Percentiles rank a stretch among this genome's conserved stretches.
These are phyloP conservation scores for Cyberlindnera subsufficiens DNA, from an alignment of 805 yeast genomes.

Conservation along the genomic window DNA sequence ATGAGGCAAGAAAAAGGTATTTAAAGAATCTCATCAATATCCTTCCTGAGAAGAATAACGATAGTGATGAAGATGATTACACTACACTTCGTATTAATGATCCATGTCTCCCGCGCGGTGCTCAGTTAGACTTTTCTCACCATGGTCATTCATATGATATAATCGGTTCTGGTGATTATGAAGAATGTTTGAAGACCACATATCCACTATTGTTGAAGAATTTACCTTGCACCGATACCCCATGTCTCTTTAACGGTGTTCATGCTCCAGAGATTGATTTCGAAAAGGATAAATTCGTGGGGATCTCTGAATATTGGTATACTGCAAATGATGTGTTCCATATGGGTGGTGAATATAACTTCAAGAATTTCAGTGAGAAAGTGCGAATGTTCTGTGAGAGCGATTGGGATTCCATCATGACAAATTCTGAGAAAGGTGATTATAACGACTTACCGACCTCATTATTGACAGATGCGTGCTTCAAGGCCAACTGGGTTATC, in stretches of 20 bases:
- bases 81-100: slow-evolving; percentile 41
- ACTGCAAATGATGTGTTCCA: slow-evolving; percentile 89
- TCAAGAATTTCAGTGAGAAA: slow-evolving; percentile 55
- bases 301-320: slow-evolving; percentile 96
- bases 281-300: slow-evolving; percentile 75
- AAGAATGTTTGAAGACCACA: slow-evolving; percentile 61
- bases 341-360: slow-evolving; percentile 85
- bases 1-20: slow-evolving; percentile 79
- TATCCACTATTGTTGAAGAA: slow-evolving; percentile 76
- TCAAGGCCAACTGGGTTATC: slow-evolving; percentile 92
- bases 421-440: slow-evolving; percentile 44
- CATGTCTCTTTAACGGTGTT: slow-evolving; percentile 91
- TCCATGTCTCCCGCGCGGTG: slow-evolving; percentile 77
- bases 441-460: slow-evolving; percentile 54
- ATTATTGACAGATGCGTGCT: slow-evolving; percentile 71
- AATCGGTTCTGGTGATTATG: slow-evolving; percentile 75
- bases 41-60: slow-evolving; percentile 43
- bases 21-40: slow-evolving; percentile 47
- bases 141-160: slow-evolving; percentile 44
- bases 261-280: slow-evolving; percentile 90
- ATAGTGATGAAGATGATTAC: slow-evolving; percentile 40
- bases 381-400: slow-evolving; percentile 71
- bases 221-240: slow-evolving; percentile 78
- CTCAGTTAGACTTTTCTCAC: slow-evolving; percentile 39
- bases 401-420: slow-evolving; percentile 58